These are phyloP conservation scores for Selaginella moellendorffii DNA, from an alignment of 75 land plant genomes.

Conservation along the genomic window DNA sequence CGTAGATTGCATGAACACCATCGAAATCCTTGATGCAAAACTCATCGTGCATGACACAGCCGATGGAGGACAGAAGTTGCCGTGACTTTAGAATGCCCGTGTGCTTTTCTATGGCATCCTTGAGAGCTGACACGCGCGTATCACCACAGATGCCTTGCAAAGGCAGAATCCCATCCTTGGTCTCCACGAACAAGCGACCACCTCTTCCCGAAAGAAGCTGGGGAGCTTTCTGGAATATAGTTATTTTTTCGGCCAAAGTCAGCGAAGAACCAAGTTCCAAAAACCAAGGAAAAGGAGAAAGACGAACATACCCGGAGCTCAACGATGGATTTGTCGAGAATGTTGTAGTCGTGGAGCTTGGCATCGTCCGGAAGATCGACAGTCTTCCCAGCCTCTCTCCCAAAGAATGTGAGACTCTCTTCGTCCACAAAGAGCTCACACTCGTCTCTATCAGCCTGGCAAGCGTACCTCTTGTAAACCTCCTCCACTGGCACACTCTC, in stretches of 20 bases:
- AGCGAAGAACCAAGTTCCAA: too few species aligned
- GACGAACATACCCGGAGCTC: slow-evolving; percentile 24
- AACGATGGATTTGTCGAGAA: slow-evolving; percentile 22
- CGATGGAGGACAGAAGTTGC: slow-evolving; percentile 32
- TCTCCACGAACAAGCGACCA: slow-evolving; percentile 36
- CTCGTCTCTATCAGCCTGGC: slow-evolving; percentile 29
- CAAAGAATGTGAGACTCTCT: slow-evolving; percentile 26
- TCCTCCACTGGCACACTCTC: slow-evolving; percentile 32
- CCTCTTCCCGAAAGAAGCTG: slow-evolving; percentile 21
- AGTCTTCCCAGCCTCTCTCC: slow-evolving; percentile 19
- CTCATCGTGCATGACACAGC: slow-evolving; percentile 43
- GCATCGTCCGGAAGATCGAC: slow-evolving; percentile 18
- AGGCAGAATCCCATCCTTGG: slow-evolving; percentile 36
- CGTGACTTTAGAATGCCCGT: slow-evolving; percentile 32
- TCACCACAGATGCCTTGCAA: slow-evolving; percentile 23
- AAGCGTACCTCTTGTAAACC: slow-evolving; percentile 26
- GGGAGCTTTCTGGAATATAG: slow-evolving; percentile 35
- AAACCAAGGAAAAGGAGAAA: neutral
- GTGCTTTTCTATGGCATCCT: slow-evolving; percentile 20
- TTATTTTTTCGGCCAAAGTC: too few species aligned
- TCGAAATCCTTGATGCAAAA: slow-evolving; percentile 25
- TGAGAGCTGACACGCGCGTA: slow-evolving; percentile 22
- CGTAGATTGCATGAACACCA: slow-evolving; percentile 29
- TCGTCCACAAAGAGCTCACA: slow-evolving; percentile 31
- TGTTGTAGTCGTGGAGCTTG: slow-evolving; percentile 26